phyloP scores from a whole-genome alignment of 305 asterid species.

The Rubia tinctorum region DNA sequence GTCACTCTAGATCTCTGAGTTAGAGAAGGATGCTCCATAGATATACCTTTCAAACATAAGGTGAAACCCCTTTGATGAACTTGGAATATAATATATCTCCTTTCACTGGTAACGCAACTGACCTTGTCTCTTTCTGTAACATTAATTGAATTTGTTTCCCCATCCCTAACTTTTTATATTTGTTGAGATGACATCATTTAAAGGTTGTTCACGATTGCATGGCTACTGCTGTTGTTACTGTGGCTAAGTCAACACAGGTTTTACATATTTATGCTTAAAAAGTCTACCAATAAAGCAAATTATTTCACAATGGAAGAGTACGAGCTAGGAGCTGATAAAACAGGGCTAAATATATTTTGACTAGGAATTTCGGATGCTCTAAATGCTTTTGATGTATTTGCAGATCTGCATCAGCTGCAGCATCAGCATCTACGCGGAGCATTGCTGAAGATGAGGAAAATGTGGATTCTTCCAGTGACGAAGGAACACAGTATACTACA shows the following conservation, averaged over 20 bases:
- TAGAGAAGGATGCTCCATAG: background rate
- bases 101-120: background rate
- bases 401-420: conserved; percentile 79
- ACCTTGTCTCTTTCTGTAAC: background rate
- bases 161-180: background rate
- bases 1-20: background rate
- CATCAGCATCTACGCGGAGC: conserved; percentile 66
- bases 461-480: conserved; percentile 77
- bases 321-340: background rate
- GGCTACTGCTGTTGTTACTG: background rate
- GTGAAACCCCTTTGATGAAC: background rate
- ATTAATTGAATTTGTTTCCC: background rate
- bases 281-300: background rate
- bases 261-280: background rate
- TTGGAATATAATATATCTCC: background rate
- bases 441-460: conserved; percentile 74
- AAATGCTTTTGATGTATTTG: conserved; percentile 20
- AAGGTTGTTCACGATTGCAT: background rate
- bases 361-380: background rate
- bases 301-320: background rate
- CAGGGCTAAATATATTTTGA: background rate
- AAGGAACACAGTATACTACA: conserved; percentile 47
- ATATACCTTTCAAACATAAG: background rate
- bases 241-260: background rate
- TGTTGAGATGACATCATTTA: background rate